These are phyloP conservation scores for Chrysanthemum makinoi DNA, from an alignment of 129 eudicot species.

Conservation along the genomic window DNA sequence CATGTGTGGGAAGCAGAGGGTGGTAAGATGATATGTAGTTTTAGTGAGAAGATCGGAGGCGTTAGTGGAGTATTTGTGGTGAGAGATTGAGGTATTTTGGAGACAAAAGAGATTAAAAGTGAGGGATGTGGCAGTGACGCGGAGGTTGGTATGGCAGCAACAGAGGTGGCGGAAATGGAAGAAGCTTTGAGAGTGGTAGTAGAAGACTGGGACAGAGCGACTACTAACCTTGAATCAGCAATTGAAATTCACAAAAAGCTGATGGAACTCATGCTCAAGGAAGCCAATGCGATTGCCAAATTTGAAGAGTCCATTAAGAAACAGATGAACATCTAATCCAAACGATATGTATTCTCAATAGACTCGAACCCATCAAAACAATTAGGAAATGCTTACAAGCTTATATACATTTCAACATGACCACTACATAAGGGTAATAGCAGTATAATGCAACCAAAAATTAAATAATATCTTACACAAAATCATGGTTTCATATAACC, in stretches of 20 bases:
- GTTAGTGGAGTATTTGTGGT: conserved; percentile 34
- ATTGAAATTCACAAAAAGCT: conserved; percentile 33
- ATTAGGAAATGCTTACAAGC: too few species aligned
- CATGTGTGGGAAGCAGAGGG: conserved; percentile 31
- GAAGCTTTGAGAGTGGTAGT: conserved; percentile 17
- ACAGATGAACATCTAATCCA: neutral
- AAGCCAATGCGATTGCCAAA: conserved; percentile 32
- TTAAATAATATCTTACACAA: too few species aligned
- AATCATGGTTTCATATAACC: too few species aligned
- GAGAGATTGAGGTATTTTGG: conserved; percentile 25
- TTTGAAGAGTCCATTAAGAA: conserved; percentile 12
- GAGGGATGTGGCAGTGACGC: neutral
- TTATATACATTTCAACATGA: too few species aligned
- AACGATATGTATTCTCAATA: neutral
- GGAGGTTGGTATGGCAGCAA: conserved; percentile 24
- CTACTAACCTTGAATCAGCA: conserved; percentile 29
- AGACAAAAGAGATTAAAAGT: neutral
- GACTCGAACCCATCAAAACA: neutral
- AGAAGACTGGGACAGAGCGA: conserved; percentile 23
- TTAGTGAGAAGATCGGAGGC: conserved; percentile 25
- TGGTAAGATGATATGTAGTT: conserved; percentile 30
- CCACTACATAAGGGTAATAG: too few species aligned
- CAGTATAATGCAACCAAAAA: too few species aligned
- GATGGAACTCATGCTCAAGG: conserved; percentile 38
- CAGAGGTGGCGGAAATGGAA: conserved; percentile 21